These are phyloP conservation scores for Sextonia rubra DNA, from an alignment of 164 flowering plant genomes.

Conservation along the genomic window DNA sequence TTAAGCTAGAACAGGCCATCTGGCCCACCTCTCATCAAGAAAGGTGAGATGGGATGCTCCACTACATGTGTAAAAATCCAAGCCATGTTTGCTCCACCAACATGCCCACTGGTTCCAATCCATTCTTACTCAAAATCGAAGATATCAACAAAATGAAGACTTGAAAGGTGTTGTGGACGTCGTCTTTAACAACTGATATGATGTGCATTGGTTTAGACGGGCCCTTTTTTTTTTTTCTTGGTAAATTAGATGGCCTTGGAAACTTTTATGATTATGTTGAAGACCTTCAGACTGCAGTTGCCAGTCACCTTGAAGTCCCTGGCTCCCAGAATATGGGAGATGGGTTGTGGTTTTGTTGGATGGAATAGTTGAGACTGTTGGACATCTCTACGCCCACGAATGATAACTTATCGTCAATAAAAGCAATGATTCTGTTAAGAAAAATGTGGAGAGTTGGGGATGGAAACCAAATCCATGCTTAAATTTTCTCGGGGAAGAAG, in stretches of 20 bases:
- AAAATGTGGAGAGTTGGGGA: conserved; percentile 16
- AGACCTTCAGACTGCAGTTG: conserved; percentile 20
- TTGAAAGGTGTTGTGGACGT: not conserved
- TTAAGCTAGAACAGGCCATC: no score
- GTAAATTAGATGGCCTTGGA: not conserved
- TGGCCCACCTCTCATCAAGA: no score
- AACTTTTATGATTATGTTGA: conserved; percentile 18
- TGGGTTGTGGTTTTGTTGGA: no score
- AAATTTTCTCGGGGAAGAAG: conserved; percentile 21
- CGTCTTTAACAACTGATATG: not conserved
- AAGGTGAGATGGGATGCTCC: no score
- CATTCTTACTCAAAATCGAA: not conserved
- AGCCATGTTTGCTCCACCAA: not conserved
- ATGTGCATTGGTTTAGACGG: not conserved
- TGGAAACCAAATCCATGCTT: conserved; percentile 8
- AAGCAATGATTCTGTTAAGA: conserved; percentile 25
- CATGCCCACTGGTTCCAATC: not conserved
- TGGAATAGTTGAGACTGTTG: conserved; percentile 32
- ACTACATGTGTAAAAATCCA: no score
- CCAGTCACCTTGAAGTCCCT: conserved; percentile 15
- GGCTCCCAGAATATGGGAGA: conserved; percentile 20
- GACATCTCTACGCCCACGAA: conserved; percentile 27
- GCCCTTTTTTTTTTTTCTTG: no score
- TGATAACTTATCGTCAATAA: conserved; percentile 24
- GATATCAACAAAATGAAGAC: not conserved